Evolutionary conservation across 1,284 basidiomycete genomes (phyloP), one percentile per base, ranked within the genome.

Genomic region (Trichosporon sp.): DNA sequence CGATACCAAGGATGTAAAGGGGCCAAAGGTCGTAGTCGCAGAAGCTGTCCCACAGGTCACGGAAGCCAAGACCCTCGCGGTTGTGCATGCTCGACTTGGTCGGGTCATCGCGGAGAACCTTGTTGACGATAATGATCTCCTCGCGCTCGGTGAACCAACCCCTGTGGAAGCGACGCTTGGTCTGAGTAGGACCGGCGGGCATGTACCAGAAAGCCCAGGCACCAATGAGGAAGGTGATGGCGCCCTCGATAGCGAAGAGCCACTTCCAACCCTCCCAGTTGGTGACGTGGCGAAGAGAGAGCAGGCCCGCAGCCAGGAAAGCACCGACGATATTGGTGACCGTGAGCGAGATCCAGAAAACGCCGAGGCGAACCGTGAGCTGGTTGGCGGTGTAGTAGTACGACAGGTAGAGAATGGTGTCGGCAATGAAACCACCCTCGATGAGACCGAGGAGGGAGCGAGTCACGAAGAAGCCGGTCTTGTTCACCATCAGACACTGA

Each of bases 71-170:
- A 4, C 82, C 85, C 69, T 86, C 76, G n/a, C 85, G 80, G 70
- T 86, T 86, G 79, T 86, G 83, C 85, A 86, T 72, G 2, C 48
- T 59, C 10, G 66, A 65, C 75, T 86, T 86, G 38, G 79, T 79
- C 0, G 82, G 85, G 67, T 86, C 85, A 71, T 86, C 86, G 4
- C 86, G 78, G 0, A 86, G 75, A 2, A 86, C 81, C 51, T 81
- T 81, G 77, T 85, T 86, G 74, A 86, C 85, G 51, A 86, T 79
- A 74, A 86, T 84, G 5, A 76, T 80, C 65, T 85, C 84, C 63
- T 86, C 85, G 16, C 81, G 75, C 66, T 85, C 85, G 0, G 77
- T 83, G 75, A 86, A 86, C 81, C 81, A 86, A 0, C 82, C 82
- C 14, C 82, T 79, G 31, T 75, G 75, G 37, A 38, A 61, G 56